Percentiles rank a stretch among this genome's conserved stretches.
phyloP scores from a whole-genome alignment of 108 stramenopile species.

The Ochromonas danica region DNA sequence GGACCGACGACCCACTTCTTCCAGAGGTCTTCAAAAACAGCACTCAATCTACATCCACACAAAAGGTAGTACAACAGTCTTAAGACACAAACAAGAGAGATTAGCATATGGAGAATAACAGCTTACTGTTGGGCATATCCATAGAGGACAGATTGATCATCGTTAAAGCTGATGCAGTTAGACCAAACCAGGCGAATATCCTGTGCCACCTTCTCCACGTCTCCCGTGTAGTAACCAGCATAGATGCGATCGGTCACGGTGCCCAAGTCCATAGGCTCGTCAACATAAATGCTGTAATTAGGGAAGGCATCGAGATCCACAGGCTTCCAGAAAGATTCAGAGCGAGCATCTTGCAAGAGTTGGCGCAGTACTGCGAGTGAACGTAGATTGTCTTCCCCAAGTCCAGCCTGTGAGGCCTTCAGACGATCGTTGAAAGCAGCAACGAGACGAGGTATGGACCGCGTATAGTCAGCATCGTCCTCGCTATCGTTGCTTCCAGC shows the following conservation, averaged over 20 bases:
- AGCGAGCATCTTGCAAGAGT: neutral
- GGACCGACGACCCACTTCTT: no score
- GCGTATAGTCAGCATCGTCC: neutral
- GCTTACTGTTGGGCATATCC: neutral
- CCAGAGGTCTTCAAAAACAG: no score
- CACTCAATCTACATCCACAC: no score
- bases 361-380: neutral
- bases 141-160: neutral
- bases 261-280: slow-evolving; percentile 30
- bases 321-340: slow-evolving; percentile 27
- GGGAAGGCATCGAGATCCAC: slow-evolving; percentile 3
- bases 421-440: neutral
- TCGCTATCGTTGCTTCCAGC: neutral
- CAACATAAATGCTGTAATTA: neutral
- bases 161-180: slow-evolving; percentile 20
- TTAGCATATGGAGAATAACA: no score
- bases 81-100: no score
- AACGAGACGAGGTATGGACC: neutral
- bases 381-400: neutral
- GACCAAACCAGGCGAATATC: neutral
- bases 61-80: no score
- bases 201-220: neutral
- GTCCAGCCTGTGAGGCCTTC: no score
- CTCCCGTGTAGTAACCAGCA: no score
- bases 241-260: no score